These are phyloP conservation scores for Trichoderma sp. DNA, from an alignment of 2,329 filamentous ascomycete genomes.

Conservation along the genomic window DNA sequence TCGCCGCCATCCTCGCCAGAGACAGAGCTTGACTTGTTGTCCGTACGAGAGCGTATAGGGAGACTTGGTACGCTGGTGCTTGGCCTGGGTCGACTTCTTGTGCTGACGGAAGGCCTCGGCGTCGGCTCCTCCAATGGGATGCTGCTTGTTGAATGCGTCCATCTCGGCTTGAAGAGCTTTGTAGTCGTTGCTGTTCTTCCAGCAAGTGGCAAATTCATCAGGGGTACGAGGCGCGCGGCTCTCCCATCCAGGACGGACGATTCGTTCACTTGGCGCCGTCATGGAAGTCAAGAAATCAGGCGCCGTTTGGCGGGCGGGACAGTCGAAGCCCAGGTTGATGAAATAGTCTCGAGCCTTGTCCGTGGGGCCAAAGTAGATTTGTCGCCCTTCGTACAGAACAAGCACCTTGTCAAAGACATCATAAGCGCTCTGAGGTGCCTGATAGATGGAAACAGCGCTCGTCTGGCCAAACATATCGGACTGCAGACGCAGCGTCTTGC, in stretches of 20 bases:
- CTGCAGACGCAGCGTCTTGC: conserved; percentile 52
- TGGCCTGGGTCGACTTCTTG: conserved; percentile 26
- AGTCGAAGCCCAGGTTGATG: conserved; percentile 54
- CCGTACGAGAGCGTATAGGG: conserved; percentile 50
- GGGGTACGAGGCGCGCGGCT: conserved; percentile 35
- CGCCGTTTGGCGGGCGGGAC: conserved; percentile 60
- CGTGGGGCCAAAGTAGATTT: conserved; percentile 65
- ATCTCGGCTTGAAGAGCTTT: conserved; percentile 33
- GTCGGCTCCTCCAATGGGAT: conserved; percentile 28
- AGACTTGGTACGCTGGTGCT: conserved; percentile 45
- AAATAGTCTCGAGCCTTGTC: conserved; percentile 63
- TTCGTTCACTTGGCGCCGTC: conserved; percentile 40
- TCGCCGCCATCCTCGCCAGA: conserved; percentile 33
- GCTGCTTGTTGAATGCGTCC: conserved; percentile 31
- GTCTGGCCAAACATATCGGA: conserved; percentile 51
- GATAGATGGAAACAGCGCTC: conserved; percentile 53
- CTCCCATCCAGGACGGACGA: conserved; percentile 16
- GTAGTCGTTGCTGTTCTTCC: conserved; percentile 33
- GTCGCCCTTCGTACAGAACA: conserved; percentile 66
- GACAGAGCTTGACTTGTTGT: conserved; percentile 46
- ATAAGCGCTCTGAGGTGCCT: conserved; percentile 44
- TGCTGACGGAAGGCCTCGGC: conserved; percentile 23
- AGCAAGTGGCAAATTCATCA: conserved; percentile 40
- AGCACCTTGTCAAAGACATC: conserved; percentile 62
- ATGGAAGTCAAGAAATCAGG: conserved; percentile 64